Conservation (phyloP, 805 yeast genomes). For the Cyberlindnera euphorbiae region DNA sequence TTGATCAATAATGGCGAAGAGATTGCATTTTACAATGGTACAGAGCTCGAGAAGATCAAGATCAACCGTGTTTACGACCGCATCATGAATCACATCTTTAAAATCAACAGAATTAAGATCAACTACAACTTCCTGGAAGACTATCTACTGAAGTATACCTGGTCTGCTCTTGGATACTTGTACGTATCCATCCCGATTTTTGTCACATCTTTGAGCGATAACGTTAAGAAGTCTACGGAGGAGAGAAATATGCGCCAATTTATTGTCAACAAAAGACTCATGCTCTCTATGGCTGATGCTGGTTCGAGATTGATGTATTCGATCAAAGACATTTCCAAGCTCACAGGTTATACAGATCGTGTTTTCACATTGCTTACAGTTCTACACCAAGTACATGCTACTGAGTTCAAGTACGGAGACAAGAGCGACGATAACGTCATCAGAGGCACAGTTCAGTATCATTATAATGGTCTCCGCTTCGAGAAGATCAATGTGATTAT, state of each 20-base stretch:
- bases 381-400: conserved; percentile 76
- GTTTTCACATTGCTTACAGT: conserved; percentile 72
- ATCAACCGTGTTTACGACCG: conserved; percentile 53
- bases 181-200: conserved; percentile 89
- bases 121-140: conserved; percentile 75
- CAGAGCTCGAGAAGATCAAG: conserved; percentile 67
- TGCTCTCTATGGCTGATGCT: conserved; percentile 91
- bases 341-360: conserved; percentile 87
- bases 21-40: conserved; percentile 90
- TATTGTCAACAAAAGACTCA: conserved; percentile 82
- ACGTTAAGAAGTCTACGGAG: conserved; percentile 27
- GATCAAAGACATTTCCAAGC: conserved; percentile 83
- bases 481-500: conserved; percentile 80
- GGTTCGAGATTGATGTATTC: conserved; percentile 94
- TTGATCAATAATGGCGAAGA: conserved; percentile 88
- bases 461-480: conserved; percentile 74
- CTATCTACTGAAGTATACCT: conserved; percentile 80
- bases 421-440: conserved; percentile 46
- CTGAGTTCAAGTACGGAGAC: conserved; percentile 35
- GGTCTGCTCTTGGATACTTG: conserved; percentile 94
- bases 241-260: conserved; percentile 77
- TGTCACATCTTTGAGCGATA: conserved; percentile 40
- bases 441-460: conserved; percentile 74
- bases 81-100: conserved; percentile 50
- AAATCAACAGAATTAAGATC: conserved; percentile 55